phyloP scores from a whole-genome alignment of 352 stramenopile genomes.

The Phytophthora sp. region DNA sequence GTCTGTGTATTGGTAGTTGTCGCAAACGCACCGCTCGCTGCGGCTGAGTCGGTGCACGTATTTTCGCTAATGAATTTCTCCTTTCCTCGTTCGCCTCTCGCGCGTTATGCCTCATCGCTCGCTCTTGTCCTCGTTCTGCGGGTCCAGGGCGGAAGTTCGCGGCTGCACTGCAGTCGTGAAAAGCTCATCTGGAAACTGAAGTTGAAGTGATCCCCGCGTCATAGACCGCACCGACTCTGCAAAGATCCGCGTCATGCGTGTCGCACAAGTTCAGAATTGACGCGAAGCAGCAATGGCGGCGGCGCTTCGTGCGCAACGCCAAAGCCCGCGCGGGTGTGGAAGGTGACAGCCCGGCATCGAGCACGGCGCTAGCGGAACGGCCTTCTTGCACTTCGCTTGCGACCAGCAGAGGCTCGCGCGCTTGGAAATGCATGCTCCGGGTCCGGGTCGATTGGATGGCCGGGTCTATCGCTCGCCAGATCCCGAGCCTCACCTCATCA shows the following conservation, averaged over 20 bases:
- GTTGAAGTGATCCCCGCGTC: slow-evolving; percentile 23
- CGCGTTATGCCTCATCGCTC: neutral
- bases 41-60: slow-evolving; percentile 65
- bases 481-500: slow-evolving; percentile 14
- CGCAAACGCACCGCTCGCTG: slow-evolving; percentile 61
- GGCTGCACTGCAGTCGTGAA: neutral
- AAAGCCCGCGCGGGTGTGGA: neutral
- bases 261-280: slow-evolving; percentile 25
- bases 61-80: slow-evolving; percentile 27
- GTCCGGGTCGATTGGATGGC: neutral
- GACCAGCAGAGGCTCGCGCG: neutral
- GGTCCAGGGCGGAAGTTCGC: slow-evolving; percentile 21
- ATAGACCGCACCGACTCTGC: slow-evolving; percentile 5
- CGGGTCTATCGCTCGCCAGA: neutral
- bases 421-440: neutral
- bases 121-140: slow-evolving; percentile 1
- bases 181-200: slow-evolving; percentile 11
- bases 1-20: slow-evolving; percentile 34
- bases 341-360: neutral
- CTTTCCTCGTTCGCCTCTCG: slow-evolving; percentile 5
- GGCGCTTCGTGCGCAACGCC: neutral
- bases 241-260: slow-evolving; percentile 15
- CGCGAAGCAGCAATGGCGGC: slow-evolving; percentile 5
- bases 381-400: no score
- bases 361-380: neutral